Base-by-base conservation (phyloP, 2,329 filamentous ascomycete species). In the Fusarium clavum region DNA sequence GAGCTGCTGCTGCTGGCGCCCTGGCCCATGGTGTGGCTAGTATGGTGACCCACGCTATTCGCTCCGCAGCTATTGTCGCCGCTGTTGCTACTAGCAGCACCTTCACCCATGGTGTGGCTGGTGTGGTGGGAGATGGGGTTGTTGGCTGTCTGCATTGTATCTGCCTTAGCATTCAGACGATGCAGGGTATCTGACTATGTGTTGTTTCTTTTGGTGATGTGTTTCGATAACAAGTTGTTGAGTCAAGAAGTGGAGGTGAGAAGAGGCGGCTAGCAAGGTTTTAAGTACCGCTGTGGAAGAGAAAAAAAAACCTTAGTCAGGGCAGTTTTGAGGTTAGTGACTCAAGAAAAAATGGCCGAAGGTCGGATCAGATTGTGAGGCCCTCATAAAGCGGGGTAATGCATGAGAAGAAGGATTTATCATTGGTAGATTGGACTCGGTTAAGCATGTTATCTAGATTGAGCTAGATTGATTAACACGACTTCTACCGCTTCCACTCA, bases 81-180 rank as follows among this genome's bases (percentile, higher is more conserved):
- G 56, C 59, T 32, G 72, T 69, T 71, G 72, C 70, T 73, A 72
- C 72, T 74, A 64, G 61, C 65, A 45, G 72, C 72, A 57, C 72
- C 72, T 53, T 74, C 57, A 56, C 72, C 72, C 72, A 74, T 74
- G 62, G 72, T 74, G 66, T 74, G 72, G 72, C 72, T 74, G 60
- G 72, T 74, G 61, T 74, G 72, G 63, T 74, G 72, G 30, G 70
- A 65, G 65, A 74, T 73, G 46, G 72, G 72, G 66, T 73, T 73
- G 64, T 69, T 69, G 61, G 71, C 62, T 25, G 71, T 56, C 53
- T 57, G 61, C 71, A 73, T 73, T 51, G 60, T 72, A 40, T 60
- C 58, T 66, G 59, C 52, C 57, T 46, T 59, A 68, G 67, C 64
- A 71, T 71, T 62, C 52, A 66, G 47, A 41, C 49, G 24, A 53